phyloP scores from a whole-genome alignment of 768 basidiomycete genomes.

The Podaxis rugospora region DNA sequence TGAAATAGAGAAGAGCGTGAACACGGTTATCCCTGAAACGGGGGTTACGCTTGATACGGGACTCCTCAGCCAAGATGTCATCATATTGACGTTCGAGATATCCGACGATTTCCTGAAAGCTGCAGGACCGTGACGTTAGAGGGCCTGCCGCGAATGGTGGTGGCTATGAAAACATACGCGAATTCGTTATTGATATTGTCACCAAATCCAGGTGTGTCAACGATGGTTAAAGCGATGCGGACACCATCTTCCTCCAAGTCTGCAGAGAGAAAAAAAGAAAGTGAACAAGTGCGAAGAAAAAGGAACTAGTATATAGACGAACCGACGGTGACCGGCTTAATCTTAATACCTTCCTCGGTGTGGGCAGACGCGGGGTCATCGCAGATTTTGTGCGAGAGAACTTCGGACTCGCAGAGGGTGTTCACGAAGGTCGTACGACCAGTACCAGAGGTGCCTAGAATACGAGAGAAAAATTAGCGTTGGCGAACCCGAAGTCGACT shows the following conservation, averaged over 20 bases:
- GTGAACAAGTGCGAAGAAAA: background rate
- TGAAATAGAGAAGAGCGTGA: conserved; percentile 96
- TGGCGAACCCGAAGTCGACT: conserved; percentile 12
- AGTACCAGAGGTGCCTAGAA: conserved; percentile 89
- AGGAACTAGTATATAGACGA: conserved; percentile 23
- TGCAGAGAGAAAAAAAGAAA: conserved; percentile 24
- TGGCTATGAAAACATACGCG: conserved; percentile 56
- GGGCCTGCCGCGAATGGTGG: background rate
- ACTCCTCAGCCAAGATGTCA: conserved; percentile 97
- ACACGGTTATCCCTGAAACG: conserved; percentile 98
- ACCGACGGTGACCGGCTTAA: conserved; percentile 95
- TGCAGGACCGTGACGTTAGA: conserved; percentile 23
- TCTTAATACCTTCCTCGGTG: conserved; percentile 89
- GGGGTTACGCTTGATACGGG: conserved; percentile 98
- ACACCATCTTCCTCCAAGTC: conserved; percentile 99
- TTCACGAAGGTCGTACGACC: conserved; percentile 99
- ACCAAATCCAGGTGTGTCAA: conserved; percentile 98
- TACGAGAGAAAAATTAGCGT: conserved; percentile 16
- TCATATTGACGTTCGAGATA: conserved; percentile 99
- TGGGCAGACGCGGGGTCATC: conserved; percentile 88
- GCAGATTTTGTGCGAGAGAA: conserved; percentile 81
- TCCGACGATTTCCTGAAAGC: conserved; percentile 95
- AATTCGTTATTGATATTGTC: conserved; percentile 99
- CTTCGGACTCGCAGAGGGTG: conserved; percentile 96
- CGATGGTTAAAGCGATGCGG: conserved; percentile 95